Evolutionary conservation across 257 asterid species (phyloP).

Genomic region (Ehretia macrophylla): DNA sequence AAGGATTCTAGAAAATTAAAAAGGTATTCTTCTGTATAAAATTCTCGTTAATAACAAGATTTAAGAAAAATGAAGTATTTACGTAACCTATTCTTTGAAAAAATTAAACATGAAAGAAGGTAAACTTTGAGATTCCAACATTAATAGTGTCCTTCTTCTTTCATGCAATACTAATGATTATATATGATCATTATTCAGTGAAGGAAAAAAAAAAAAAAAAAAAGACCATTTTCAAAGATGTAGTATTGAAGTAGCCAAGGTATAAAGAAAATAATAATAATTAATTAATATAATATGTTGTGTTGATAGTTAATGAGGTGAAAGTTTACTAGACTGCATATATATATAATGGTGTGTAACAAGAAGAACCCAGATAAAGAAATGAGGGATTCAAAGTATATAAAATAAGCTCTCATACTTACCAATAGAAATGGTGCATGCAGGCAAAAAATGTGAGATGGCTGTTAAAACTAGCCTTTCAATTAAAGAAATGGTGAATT

Average conservation of each 20-base stretch:
- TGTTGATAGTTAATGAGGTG: not conserved
- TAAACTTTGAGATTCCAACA: not conserved
- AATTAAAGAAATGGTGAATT: not conserved
- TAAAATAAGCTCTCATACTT: not conserved
- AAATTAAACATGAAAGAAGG: not conserved
- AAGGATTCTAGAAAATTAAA: not conserved
- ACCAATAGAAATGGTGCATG: not conserved
- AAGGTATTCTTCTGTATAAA: not conserved
- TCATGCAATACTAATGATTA: too few species aligned
- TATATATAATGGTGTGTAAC: not conserved
- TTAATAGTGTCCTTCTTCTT: too few species aligned
- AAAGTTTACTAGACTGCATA: not conserved
- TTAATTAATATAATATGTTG: not conserved
- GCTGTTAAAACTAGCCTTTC: slow-evolving; percentile 3
- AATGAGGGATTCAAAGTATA: not conserved
- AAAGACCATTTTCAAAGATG: too few species aligned
- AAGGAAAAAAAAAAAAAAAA: too few species aligned
- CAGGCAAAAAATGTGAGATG: not conserved
- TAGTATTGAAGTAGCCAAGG: too few species aligned
- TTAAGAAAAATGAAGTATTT: too few species aligned
- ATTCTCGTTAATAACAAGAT: too few species aligned
- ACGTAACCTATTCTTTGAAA: not conserved
- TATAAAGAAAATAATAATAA: not conserved
- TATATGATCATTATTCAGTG: too few species aligned
- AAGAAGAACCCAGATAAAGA: not conserved